These are phyloP conservation scores for Fusarium luffae DNA, from an alignment of 2,329 filamentous ascomycete genomes.

Conservation along the genomic window DNA sequence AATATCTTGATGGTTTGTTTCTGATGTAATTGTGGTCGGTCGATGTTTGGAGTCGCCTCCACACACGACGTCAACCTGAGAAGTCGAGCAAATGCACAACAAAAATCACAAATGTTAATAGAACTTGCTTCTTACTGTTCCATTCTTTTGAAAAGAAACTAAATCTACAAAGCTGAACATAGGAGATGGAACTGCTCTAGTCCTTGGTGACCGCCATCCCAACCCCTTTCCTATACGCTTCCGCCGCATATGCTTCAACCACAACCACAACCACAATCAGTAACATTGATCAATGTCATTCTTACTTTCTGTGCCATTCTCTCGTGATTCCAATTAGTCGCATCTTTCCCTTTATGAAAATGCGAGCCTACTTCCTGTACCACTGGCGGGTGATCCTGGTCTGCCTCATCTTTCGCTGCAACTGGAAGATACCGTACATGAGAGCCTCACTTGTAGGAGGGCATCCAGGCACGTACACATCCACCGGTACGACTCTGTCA, in stretches of 20 bases:
- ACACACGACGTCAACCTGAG: neutral
- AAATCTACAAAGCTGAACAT: slow-evolving; percentile 13
- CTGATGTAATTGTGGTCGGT: neutral
- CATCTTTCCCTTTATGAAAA: neutral
- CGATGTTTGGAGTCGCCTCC: neutral
- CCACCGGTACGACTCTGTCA: slow-evolving; percentile 82
- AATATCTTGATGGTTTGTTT: neutral
- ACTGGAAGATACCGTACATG: slow-evolving; percentile 77
- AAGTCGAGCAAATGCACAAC: neutral
- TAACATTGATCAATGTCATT: neutral
- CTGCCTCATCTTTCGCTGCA: slow-evolving; percentile 80
- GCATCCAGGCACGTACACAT: slow-evolving; percentile 84
- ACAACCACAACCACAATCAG: neutral
- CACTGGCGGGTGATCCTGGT: slow-evolving; percentile 67
- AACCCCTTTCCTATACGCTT: neutral
- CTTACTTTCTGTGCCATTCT: neutral
- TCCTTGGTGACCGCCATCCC: neutral
- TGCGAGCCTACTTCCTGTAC: slow-evolving; percentile 63
- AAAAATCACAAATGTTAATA: neutral
- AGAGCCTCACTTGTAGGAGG: slow-evolving; percentile 70
- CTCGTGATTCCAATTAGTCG: neutral
- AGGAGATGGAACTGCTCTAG: slow-evolving; percentile 3
- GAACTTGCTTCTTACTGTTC: neutral
- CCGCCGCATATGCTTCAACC: neutral
- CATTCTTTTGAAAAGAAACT: neutral